Percentiles rank a stretch among this genome's conserved stretches.
phyloP scores from a whole-genome alignment of 1,139 yeast genomes.

The Suhomyces atakaporum region DNA sequence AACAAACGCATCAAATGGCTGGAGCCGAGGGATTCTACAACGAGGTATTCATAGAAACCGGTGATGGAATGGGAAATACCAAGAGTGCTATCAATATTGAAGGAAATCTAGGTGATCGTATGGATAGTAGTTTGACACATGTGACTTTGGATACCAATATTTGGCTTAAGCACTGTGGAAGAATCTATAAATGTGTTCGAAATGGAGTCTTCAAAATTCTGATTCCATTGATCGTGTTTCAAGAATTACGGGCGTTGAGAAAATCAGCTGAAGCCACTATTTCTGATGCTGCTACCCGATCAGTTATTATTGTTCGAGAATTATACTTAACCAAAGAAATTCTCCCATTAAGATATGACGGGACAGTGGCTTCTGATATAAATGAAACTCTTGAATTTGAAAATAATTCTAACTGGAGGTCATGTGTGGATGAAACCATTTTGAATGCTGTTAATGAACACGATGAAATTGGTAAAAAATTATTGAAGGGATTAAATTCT shows the following conservation, averaged over 20 bases:
- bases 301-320: conserved; percentile 72
- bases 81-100: conserved; percentile 19
- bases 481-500: conserved; percentile 39
- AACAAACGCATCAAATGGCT: conserved; percentile 12
- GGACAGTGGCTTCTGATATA: conserved; percentile 55
- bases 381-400: conserved; percentile 61
- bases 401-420: conserved; percentile 65
- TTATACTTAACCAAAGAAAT: conserved; percentile 57
- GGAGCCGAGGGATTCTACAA: conserved; percentile 28
- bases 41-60: conserved; percentile 22
- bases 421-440: conserved; percentile 61
- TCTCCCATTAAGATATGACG: conserved; percentile 55
- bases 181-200: conserved; percentile 67
- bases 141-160: conserved; percentile 76
- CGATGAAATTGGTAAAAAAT: conserved; percentile 45
- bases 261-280: conserved; percentile 74
- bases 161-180: conserved; percentile 81
- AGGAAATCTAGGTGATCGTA: conserved; percentile 49
- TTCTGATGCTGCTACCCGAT: conserved; percentile 79
- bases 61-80: conserved; percentile 3
- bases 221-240: conserved; percentile 76
- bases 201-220: conserved; percentile 57
- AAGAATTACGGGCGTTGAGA: conserved; percentile 72
- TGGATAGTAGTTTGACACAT: conserved; percentile 58
- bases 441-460: conserved; percentile 52